Evolutionary conservation across 2,329 filamentous ascomycete species (phyloP).

Genomic region (Dactylellina drechsleri): DNA sequence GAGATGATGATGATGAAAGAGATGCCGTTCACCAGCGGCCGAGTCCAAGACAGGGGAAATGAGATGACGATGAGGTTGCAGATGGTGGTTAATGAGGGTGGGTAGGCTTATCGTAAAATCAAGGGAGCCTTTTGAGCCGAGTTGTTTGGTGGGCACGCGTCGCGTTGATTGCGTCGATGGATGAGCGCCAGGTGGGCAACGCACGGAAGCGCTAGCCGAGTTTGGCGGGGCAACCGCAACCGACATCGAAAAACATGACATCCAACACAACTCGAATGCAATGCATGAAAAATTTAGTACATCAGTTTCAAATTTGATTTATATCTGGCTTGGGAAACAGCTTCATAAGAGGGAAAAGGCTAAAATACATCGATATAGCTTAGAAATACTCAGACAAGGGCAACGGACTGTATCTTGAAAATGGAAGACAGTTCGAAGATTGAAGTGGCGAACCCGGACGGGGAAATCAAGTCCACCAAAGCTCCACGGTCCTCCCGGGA

Average conservation of each 20-base stretch:
- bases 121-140: conserved; percentile 27
- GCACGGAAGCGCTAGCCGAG: conserved; percentile 35
- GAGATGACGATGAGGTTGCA: conserved; percentile 5
- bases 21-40: conserved; percentile 54
- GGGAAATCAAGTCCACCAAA: conserved; percentile 1
- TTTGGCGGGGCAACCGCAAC: conserved; percentile 27
- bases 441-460: conserved; percentile 2
- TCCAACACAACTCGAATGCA: conserved; percentile 42
- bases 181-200: background rate
- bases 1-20: conserved; percentile 27
- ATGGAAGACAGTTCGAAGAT: conserved; percentile 22
- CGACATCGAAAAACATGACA: conserved; percentile 54
- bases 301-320: conserved; percentile 22
- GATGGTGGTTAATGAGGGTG: conserved; percentile 15
- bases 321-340: background rate
- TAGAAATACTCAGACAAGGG: background rate
- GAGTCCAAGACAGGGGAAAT: conserved; percentile 27
- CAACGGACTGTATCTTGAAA: background rate
- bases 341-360: too few species aligned
- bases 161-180: conserved; percentile 39
- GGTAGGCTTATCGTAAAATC: conserved; percentile 38
- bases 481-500: background rate
- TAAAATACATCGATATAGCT: too few species aligned
- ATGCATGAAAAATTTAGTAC: conserved; percentile 1
- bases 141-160: conserved; percentile 53